phyloP scores from a whole-genome alignment of 805 yeast genomes.

The Candida ulmi region DNA sequence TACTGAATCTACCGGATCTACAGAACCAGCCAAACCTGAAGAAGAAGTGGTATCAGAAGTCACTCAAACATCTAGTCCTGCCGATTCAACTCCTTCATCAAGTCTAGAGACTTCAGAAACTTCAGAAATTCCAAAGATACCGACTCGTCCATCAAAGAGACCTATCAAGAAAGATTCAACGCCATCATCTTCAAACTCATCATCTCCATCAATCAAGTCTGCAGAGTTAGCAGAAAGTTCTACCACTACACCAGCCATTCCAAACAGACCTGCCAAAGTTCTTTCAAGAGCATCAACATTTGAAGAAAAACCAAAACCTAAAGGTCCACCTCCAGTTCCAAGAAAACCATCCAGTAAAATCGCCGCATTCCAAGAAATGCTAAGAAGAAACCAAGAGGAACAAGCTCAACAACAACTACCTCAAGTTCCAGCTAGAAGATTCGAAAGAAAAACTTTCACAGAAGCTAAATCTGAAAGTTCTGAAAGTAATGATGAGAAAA shows the following conservation, averaged over 20 bases:
- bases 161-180: not conserved
- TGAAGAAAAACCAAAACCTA: not conserved
- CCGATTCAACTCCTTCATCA: too few relatives aligned
- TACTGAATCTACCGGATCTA: too few relatives aligned
- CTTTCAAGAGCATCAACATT: not conserved
- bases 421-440: constrained; percentile 14
- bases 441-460: constrained; percentile 29
- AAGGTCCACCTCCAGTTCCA: constrained; percentile 62
- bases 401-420: constrained; percentile 36
- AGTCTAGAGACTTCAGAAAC: too few relatives aligned
- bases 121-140: not conserved
- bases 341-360: constrained; percentile 74
- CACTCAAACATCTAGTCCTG: too few relatives aligned
- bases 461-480: constrained; percentile 16
- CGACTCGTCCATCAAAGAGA: constrained; percentile 2
- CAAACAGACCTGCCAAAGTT: constrained; percentile 5
- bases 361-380: constrained; percentile 78
- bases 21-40: too few relatives aligned
- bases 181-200: not conserved
- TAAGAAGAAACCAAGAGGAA: constrained; percentile 47
- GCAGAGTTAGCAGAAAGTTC: not conserved
- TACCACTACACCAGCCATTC: constrained; percentile 2
- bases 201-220: not conserved
- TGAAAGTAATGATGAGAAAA: constrained; percentile 14
- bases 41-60: too few relatives aligned